Percentiles rank a stretch among this genome's conserved stretches.
Evolutionary conservation across 2,329 filamentous ascomycete genomes (phyloP).

Genomic region (Thielaviopsis populi): DNA sequence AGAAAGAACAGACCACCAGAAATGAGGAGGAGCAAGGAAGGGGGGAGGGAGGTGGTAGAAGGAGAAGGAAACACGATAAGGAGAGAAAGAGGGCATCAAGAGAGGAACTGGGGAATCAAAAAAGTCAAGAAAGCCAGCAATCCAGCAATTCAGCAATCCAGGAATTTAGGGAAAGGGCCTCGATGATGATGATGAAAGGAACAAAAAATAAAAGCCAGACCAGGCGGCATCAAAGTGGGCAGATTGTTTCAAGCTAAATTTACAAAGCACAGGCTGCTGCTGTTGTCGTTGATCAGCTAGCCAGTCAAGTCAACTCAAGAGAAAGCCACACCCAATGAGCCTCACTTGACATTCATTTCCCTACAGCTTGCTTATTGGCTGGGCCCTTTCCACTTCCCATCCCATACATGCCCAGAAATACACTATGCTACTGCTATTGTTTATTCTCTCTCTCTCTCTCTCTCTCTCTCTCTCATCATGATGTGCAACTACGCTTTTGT

Average conservation of each 20-base stretch:
- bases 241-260: neutral
- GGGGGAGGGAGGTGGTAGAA: neutral
- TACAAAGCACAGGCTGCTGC: neutral
- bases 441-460: neutral
- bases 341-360: no score
- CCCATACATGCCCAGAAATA: no score
- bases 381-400: no score
- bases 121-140: neutral
- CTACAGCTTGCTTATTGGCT: no score
- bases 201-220: neutral
- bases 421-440: neutral
- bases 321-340: no score
- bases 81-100: neutral
- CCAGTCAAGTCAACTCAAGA: neutral
- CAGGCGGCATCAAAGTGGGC: neutral
- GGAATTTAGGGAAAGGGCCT: no score
- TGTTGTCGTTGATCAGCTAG: no score
- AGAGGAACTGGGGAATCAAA: neutral
- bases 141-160: no score
- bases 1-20: neutral
- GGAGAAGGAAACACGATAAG: neutral
- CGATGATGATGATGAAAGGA: no score
- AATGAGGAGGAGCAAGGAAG: neutral
- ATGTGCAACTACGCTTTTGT: neutral
- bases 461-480: neutral